phyloP scores from a whole-genome alignment of 441 rosid species.

The Raphanus hybrid region DNA sequence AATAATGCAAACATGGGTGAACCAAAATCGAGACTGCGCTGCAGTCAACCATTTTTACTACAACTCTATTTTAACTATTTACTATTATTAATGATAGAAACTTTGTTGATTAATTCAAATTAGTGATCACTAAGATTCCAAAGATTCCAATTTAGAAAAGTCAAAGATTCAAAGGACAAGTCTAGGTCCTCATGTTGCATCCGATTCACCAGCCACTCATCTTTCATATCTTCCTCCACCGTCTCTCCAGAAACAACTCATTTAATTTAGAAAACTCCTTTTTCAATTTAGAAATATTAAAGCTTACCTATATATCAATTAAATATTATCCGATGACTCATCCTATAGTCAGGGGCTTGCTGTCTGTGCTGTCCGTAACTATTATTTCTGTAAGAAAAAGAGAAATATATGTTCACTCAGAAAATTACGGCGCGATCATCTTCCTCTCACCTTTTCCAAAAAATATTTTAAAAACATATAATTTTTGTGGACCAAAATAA shows the following conservation, averaged over 20 bases:
- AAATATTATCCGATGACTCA: constrained; percentile 43
- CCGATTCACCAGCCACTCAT: constrained; percentile 43
- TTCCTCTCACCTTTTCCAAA: constrained; percentile 8
- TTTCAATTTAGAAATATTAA: neutral
- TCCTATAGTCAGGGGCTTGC: constrained; percentile 35
- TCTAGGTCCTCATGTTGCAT: constrained; percentile 30
- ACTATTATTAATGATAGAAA: constrained; percentile 7
- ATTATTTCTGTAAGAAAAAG: neutral
- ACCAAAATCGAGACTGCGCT: neutral
- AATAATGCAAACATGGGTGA: neutral
- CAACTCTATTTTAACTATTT: neutral
- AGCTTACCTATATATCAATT: constrained; percentile 14
- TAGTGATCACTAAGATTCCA: constrained; percentile 26
- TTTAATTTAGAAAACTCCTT: neutral
- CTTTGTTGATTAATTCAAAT: constrained; percentile 31
- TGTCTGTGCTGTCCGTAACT: constrained; percentile 37
- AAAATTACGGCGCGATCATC: constrained; percentile 36
- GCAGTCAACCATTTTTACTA: neutral
- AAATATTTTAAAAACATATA: neutral
- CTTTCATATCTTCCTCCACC: constrained; percentile 38
- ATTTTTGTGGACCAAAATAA: constrained; percentile 32
- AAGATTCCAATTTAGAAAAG: constrained; percentile 41
- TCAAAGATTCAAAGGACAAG: constrained; percentile 44
- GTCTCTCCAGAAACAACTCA: constrained; percentile 15
- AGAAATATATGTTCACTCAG: neutral